These are phyloP conservation scores for Fusarium protoensiforme DNA, from an alignment of 2,329 filamentous ascomycete species.

Conservation along the genomic window DNA sequence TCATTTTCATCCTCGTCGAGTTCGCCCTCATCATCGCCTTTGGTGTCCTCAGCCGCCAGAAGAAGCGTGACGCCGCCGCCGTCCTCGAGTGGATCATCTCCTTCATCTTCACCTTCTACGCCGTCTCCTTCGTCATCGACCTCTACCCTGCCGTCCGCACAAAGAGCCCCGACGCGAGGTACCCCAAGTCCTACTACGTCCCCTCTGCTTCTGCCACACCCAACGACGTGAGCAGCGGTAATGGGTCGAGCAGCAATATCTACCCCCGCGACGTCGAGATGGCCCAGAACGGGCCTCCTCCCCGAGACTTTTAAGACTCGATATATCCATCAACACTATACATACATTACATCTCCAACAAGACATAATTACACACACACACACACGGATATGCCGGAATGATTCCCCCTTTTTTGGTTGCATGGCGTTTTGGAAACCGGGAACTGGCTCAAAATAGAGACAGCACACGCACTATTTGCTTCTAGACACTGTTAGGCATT, in stretches of 20 bases:
- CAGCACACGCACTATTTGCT: not conserved
- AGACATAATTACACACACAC: not conserved
- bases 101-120: slow-evolving; percentile 88
- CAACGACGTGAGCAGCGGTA: slow-evolving; percentile 3
- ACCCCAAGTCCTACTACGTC: slow-evolving; percentile 39
- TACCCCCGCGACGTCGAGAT: slow-evolving; percentile 27
- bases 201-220: slow-evolving; percentile 30
- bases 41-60: slow-evolving; percentile 62
- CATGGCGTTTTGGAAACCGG: slow-evolving; percentile 25
- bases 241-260: slow-evolving; percentile 24
- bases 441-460: not conserved
- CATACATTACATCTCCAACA: not conserved
- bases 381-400: slow-evolving; percentile 20
- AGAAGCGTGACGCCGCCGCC: slow-evolving; percentile 73
- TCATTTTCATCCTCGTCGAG: slow-evolving; percentile 85
- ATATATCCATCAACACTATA: not conserved
- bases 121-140: slow-evolving; percentile 88
- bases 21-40: slow-evolving; percentile 80
- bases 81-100: slow-evolving; percentile 83
- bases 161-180: slow-evolving; percentile 49
- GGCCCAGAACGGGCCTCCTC: slow-evolving; percentile 21
- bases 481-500: not conserved
- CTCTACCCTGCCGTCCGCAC: slow-evolving; percentile 81
- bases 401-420: slow-evolving; percentile 28
- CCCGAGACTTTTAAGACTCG: slow-evolving; percentile 20